Percentiles rank a stretch among this genome's conserved stretches.
Evolutionary conservation across 441 rosid genomes (phyloP).

Genomic region (Croton laevigatus): DNA sequence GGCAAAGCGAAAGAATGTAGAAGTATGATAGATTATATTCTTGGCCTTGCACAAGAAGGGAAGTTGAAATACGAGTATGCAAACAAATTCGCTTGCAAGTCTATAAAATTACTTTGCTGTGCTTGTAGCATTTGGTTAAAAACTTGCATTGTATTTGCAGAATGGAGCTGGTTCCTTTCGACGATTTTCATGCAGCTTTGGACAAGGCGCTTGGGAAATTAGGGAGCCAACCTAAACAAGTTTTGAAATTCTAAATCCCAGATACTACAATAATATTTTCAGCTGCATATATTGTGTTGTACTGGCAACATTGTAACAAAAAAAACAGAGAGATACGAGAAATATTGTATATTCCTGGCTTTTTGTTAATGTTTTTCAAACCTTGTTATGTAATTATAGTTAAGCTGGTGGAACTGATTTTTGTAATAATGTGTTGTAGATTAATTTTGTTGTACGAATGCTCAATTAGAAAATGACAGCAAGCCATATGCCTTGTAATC

Average conservation of each 20-base stretch:
- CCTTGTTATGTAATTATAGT: too few species aligned
- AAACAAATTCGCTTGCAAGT: too few species aligned
- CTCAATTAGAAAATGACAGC: too few species aligned
- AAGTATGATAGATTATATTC: slow-evolving; percentile 70
- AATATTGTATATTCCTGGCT: too few species aligned
- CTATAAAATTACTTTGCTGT: too few species aligned
- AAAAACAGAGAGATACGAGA: background rate
- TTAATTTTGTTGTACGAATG: too few species aligned
- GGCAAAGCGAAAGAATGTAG: slow-evolving; percentile 65
- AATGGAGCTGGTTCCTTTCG: slow-evolving; percentile 67
- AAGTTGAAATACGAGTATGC: slow-evolving; percentile 82
- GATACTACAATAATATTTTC: too few species aligned
- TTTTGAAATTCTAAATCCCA: slow-evolving; percentile 52
- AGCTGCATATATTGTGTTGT: background rate
- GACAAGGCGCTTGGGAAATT: slow-evolving; percentile 70
- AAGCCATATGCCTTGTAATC: too few species aligned
- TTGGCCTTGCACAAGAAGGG: slow-evolving; percentile 51
- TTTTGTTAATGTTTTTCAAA: too few species aligned
- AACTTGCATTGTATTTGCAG: slow-evolving; percentile 35
- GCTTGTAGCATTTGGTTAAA: background rate
- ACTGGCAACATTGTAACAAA: background rate
- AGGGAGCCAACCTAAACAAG: slow-evolving; percentile 89
- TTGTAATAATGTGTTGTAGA: too few species aligned
- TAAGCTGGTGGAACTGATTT: too few species aligned
- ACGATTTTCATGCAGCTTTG: slow-evolving; percentile 53